Evolutionary conservation across 2,329 filamentous ascomycete genomes (phyloP), one percentile per base, ranked within the genome.

Genomic region (Epichloe coenophiala): DNA sequence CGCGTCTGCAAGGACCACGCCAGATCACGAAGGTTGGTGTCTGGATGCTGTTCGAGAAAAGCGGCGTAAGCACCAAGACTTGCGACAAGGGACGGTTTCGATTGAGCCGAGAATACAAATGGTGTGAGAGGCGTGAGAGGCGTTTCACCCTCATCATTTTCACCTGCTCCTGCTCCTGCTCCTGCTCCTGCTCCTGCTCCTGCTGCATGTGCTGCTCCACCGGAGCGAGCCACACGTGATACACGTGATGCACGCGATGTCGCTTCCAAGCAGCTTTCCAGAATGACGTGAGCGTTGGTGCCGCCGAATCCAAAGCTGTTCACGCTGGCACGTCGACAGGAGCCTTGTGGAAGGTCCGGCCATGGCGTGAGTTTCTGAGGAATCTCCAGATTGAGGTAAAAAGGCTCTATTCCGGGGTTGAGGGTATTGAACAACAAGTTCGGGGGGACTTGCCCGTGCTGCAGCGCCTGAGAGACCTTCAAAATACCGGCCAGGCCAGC

Each of bases 301-400:
- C 73, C 73, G 5, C 73, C 73, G 55, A 70, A 75, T 2, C 74
- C 73, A 54, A 75, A 76, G 40, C 65, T 69, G 58, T 74, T 75
- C 47, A 75, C 64, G 51, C 68, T 69, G 15, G 64, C 70, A 9
- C 72, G 67, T 2, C 70, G 65, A 15, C 23, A 33, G 5, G 6
- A 9, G 5, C 31, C n/a, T 12, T 15, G 21, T 37, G 13, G 27
- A 33, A 48, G 21, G 12, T 15, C 47, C 4, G 60, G 61, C 60
- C 60, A 63, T 12, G 59, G 51, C 12, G 38, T 51, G 7, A 55
- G 8, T 11, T 55, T 49, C 1, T 53, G 56, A 1, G 58, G 56
- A 12, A 65, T 52, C 35, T 56, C 36, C 3, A 65, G 51, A 2
- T 54, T 47, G 1, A 19, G 23, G 33, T 58, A 61, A 19, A 63